Base-by-base conservation (phyloP, 164 flowering plant genomes). In the Tetracentron sinense region DNA sequence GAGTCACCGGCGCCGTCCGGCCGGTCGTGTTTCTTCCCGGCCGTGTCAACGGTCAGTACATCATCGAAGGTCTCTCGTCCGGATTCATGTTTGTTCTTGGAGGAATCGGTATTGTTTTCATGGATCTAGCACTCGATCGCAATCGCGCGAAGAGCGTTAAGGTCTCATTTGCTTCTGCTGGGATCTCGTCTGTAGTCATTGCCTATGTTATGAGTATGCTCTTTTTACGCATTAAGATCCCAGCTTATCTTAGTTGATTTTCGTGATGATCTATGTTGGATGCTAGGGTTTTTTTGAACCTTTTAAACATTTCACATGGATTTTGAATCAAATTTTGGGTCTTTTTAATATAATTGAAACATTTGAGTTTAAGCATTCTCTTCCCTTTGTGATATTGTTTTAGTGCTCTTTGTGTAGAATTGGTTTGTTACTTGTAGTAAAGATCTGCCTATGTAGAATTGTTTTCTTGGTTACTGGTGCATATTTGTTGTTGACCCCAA, bases 81-180 rank as follows among this genome's bases (percentile, higher is more conserved):
- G 97, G 98, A 0, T 94, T 89, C 83, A 94, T 94, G 98, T 91
- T 94, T 72, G 82, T 94, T 19, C 82, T 94, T 25, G 97, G 96
- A 25, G 98, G 97, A 0, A 3, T 83, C 1, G 98, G 98, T 26
- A 86, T 94, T 54, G 75, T 94, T 20, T 70, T 94, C 20, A 47
- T 94, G 80, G 97, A 94, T 64, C 84, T 94, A 2, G 92, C 93
- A 2, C 72, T 86, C 1, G 96, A 90, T 42, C 77, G 77, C 33
- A 85, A 86, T 64, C 79, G 97, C 15, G 86, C 78, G 4, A 79
- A 68, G 76, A 81, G 85, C 60, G 79, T 88, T 8, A 84, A 87
- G 77, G 71, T 78, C 11, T 85, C 90, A 14, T 84, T 75, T 57
- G 96, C 89, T 29, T 19, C 83, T 0, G 85, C 90, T 21, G 98